phyloP scores from a whole-genome alignment of 2,329 filamentous ascomycete species.

The Apiospora aurea region DNA sequence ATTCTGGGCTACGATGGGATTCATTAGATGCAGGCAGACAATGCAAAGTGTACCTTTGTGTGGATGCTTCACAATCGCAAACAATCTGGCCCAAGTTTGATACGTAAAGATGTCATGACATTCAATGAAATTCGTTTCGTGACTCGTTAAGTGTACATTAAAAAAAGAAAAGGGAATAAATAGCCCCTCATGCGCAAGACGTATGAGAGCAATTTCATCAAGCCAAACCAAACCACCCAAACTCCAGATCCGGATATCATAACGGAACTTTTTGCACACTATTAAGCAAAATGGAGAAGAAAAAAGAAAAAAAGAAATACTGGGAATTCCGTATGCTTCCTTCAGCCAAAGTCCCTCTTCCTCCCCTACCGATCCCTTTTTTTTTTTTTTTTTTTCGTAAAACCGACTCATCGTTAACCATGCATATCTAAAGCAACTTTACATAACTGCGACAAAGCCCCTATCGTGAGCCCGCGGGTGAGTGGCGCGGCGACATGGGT shows the following conservation, averaged over 20 bases:
- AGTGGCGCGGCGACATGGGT: slow-evolving; percentile 9
- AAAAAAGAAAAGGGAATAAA: slow-evolving; percentile 24
- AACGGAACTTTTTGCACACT: slow-evolving; percentile 12
- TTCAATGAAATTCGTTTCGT: slow-evolving; percentile 16
- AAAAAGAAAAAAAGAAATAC: not conserved
- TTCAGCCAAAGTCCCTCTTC: not conserved
- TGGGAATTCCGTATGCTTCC: not conserved
- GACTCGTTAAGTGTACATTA: slow-evolving; percentile 23
- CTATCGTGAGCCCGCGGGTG: slow-evolving; percentile 1
- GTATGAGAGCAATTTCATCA: not conserved
- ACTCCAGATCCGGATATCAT: slow-evolving; percentile 22
- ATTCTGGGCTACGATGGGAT: not conserved
- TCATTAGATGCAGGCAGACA: not conserved
- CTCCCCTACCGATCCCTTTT: slow-evolving; percentile 2
- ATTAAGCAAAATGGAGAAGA: not conserved
- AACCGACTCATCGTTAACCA: not conserved
- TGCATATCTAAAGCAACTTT: not conserved
- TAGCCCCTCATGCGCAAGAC: not conserved
- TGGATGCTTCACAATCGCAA: not conserved
- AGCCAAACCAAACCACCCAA: slow-evolving; percentile 9
- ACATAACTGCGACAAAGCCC: not conserved
- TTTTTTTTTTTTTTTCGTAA: not conserved
- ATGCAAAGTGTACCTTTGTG: not conserved
- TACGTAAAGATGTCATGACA: not conserved
- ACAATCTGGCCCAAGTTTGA: not conserved